phyloP scores from a whole-genome alignment of 2,329 filamentous ascomycete genomes.

The Clarireedia paspali region DNA sequence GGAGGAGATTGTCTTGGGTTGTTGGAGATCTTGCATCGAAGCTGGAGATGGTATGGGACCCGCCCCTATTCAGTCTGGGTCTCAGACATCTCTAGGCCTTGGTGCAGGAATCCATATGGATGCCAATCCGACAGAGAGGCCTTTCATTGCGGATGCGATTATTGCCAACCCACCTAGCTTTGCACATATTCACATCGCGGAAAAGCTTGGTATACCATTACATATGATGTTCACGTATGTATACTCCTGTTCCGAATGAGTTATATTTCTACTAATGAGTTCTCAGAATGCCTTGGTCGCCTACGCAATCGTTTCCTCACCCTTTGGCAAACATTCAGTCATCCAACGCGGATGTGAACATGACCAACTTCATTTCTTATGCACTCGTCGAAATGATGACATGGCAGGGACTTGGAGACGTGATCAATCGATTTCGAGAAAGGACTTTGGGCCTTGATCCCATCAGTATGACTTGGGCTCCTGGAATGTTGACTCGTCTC shows the following conservation, averaged over 20 bases:
- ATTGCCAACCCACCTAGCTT: constrained; percentile 75
- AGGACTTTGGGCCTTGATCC: constrained; percentile 67
- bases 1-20: constrained; percentile 71
- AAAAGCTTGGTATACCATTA: constrained; percentile 66
- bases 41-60: constrained; percentile 53
- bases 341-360: constrained; percentile 52
- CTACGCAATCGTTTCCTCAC: constrained; percentile 63
- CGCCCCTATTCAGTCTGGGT: constrained; percentile 14
- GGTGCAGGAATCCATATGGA: constrained; percentile 30
- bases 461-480: constrained; percentile 74
- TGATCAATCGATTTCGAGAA: constrained; percentile 82
- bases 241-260: background rate
- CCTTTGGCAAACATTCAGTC: constrained; percentile 61
- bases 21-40: constrained; percentile 81
- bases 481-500: constrained; percentile 68
- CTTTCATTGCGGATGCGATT: constrained; percentile 78
- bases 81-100: constrained; percentile 19
- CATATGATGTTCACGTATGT: constrained; percentile 87
- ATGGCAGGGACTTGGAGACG: constrained; percentile 74
- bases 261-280: background rate
- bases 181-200: constrained; percentile 66
- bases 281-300: constrained; percentile 58
- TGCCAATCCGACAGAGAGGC: constrained; percentile 31
- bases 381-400: constrained; percentile 64
- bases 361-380: constrained; percentile 63